Evolutionary conservation across 73 alveolate species (phyloP).

Genomic region (Effrenium voratum): DNA sequence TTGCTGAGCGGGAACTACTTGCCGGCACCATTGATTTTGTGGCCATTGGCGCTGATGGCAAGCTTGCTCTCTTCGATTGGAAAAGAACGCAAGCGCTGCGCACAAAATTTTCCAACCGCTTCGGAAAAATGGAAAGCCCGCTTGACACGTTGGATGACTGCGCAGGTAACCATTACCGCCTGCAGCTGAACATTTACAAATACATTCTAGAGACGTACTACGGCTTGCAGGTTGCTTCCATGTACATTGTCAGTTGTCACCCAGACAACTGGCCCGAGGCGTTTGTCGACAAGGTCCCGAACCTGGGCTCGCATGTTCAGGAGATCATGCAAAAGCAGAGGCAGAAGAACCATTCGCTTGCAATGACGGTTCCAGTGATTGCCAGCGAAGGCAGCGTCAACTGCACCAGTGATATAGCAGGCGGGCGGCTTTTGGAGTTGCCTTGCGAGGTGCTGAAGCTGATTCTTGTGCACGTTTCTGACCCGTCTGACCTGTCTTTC

Average conservation of each 20-base stretch:
- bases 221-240: neutral
- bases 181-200: constrained; percentile 31
- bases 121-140: neutral
- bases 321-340: neutral
- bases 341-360: neutral
- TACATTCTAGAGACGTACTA: constrained; percentile 36
- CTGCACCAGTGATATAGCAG: too few relatives aligned
- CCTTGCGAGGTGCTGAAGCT: too few relatives aligned
- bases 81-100: neutral
- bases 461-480: too few relatives aligned
- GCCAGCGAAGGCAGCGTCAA: too few relatives aligned
- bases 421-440: too few relatives aligned
- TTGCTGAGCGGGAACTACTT: neutral
- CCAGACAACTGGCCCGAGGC: neutral
- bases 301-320: neutral
- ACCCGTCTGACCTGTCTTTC: too few relatives aligned
- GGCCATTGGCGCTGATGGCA: neutral
- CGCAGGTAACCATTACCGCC: constrained; percentile 47
- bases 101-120: neutral
- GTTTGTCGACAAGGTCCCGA: constrained; percentile 44
- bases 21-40: constrained; percentile 40
- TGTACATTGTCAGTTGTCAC: constrained; percentile 22
- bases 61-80: constrained; percentile 3
- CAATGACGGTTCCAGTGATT: too few relatives aligned
- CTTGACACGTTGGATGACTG: constrained; percentile 21